Percentiles rank a stretch among this genome's conserved stretches.
Conservation (phyloP, 2,329 filamentous ascomycete species). For the Aspergillus candidus region DNA sequence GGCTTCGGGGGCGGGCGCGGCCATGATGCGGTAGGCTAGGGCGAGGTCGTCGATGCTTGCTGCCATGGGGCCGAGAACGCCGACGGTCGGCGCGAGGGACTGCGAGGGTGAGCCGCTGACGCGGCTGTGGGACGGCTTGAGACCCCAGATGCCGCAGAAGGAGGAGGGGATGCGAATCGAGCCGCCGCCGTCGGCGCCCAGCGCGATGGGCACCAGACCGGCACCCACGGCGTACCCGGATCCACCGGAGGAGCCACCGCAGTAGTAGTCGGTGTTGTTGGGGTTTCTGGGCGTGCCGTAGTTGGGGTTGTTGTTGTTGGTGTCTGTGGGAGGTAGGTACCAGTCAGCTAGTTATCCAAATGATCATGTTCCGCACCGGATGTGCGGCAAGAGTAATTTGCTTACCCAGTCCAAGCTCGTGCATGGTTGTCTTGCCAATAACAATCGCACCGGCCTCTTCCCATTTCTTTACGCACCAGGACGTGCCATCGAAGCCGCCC, state of each 20-base stretch:
- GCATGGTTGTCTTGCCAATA: conserved; percentile 72
- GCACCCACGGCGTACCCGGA: conserved; percentile 63
- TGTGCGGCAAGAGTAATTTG: not conserved
- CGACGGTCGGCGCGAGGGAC: conserved; percentile 56
- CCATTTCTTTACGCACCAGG: conserved; percentile 65
- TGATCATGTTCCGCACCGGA: no score
- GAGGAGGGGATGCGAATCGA: conserved; percentile 66
- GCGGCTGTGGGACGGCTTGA: conserved; percentile 72
- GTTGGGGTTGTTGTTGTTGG: conserved; percentile 72
- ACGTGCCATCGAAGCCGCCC: conserved; percentile 48
- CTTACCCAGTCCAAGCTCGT: conserved; percentile 66
- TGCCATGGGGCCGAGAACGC: conserved; percentile 69
- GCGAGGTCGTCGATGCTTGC: conserved; percentile 70
- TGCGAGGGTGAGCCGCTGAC: conserved; percentile 54
- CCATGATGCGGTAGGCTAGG: conserved; percentile 74
- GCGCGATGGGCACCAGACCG: conserved; percentile 64
- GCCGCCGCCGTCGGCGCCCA: conserved; percentile 72
- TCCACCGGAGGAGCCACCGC: conserved; percentile 74
- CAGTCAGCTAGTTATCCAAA: conserved; percentile 1
- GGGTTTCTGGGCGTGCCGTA: conserved; percentile 74
- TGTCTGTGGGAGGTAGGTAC: conserved; percentile 45
- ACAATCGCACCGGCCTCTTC: conserved; percentile 69
- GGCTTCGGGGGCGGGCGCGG: conserved; percentile 57
- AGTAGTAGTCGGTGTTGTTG: conserved; percentile 69
- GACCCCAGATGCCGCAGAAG: conserved; percentile 74